Evolutionary conservation across 1,284 basidiomycete genomes (phyloP), one percentile per base, ranked within the genome.

Genomic region (Ceratobasidium papillatum): DNA sequence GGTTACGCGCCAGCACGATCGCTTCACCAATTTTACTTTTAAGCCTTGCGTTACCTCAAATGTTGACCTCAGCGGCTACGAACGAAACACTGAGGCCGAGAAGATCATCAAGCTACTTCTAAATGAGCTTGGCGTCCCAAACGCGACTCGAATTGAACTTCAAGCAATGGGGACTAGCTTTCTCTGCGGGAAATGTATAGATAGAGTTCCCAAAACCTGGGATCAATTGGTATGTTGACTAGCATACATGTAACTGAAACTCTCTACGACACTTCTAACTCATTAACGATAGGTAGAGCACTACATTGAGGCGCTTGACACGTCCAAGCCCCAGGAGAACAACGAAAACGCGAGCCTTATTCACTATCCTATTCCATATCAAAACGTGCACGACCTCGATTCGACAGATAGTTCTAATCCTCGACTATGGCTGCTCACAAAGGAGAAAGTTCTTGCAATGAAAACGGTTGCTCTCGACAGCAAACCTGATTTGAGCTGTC

Each of bases 321-420:
- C 2, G 11, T 62, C 36, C 36, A 17, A 62, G 8, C 8, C 1
- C 9, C 7, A 19, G 5, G n/a, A 62, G 22, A 19, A 34, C 19
- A 3, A 3, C 5, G 8, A 7, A 9, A 22, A 7, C 11, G 12
- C 14, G 4, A 14, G 1, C 12, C 19, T 8, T 49, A 41, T 17
- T 22, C 14, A 32, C 11, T 9, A 19, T 19, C 43, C 43, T 17
- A 34, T 64, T 12, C 2, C n/a, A 17, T 41, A 27, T 7, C 30
- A 25, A 41, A 66, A 66, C 22, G 51, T 66, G 4, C 64, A 66
- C 17, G 64, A 66, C n/a, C 47, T 52, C 34, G 34, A 54, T n/a
- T 25, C 32, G 14, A 66, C 32, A n/a, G 14, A 8, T 25, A 54
- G 41, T 12, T 14, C 49, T 14, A 66, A 66, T 12, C 64, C 64